Conservation (phyloP, 306 rosid genomes). For the Dryas alaskensis region DNA sequence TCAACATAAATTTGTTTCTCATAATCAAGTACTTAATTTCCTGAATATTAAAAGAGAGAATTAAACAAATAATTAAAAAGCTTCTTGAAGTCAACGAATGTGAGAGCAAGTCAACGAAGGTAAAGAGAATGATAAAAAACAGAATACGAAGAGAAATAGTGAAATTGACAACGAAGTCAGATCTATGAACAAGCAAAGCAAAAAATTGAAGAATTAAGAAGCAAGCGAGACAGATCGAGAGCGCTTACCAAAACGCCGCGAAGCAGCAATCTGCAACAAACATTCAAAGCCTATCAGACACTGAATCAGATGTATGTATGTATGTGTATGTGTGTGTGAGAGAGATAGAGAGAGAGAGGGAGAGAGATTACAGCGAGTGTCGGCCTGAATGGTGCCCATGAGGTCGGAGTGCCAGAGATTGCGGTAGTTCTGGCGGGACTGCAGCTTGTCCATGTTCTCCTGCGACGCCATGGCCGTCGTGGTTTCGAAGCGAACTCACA, state of each 20-base stretch:
- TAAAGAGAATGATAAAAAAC: not conserved
- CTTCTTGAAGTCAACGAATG: conserved; percentile 4
- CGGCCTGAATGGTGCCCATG: conserved; percentile 51
- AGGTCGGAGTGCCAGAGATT: conserved; percentile 87
- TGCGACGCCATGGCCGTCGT: conserved; percentile 54
- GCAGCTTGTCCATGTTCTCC: conserved; percentile 69
- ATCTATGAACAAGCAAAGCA: conserved; percentile 6
- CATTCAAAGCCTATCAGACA: conserved; percentile 15
- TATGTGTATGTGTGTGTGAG: not conserved
- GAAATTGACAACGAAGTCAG: not conserved
- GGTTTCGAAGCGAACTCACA: not conserved
- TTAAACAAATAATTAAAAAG: not conserved
- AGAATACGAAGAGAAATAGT: not conserved
- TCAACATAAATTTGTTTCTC: no score
- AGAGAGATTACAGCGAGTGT: conserved; percentile 56
- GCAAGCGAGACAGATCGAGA: conserved; percentile 11
- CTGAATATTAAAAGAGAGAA: not conserved
- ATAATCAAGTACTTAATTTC: no score
- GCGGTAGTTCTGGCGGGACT: conserved; percentile 70
- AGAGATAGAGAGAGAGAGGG: not conserved
- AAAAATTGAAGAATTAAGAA: conserved; percentile 9
- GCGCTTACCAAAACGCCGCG: conserved; percentile 60
- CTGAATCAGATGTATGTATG: not conserved
- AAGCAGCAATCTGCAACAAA: conserved; percentile 77
- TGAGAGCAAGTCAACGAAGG: not conserved